Evolutionary conservation across 306 rosid genomes (phyloP).

Genomic region (Elaeagnus macrophylla): DNA sequence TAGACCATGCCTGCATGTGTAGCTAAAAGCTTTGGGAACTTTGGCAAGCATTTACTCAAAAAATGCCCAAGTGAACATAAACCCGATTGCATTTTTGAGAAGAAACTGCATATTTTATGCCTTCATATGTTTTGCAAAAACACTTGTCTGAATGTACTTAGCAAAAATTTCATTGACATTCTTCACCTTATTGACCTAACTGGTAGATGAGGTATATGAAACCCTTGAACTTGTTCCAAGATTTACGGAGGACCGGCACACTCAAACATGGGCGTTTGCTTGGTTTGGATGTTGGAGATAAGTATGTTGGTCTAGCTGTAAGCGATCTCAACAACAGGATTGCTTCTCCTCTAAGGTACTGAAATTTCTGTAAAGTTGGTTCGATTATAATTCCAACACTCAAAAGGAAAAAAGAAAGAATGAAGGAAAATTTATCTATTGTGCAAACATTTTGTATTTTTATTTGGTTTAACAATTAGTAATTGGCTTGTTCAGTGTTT

Average conservation of each 20-base stretch:
- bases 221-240: slow-evolving; percentile 51
- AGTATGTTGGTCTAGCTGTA: slow-evolving; percentile 73
- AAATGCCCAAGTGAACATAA: no score
- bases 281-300: slow-evolving; percentile 80
- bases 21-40: no score
- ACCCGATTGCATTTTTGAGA: no score
- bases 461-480: background rate
- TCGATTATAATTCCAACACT: background rate
- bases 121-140: no score
- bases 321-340: slow-evolving; percentile 49
- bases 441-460: background rate
- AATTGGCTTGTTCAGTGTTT: slow-evolving; percentile 39
- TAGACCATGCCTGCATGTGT: no score
- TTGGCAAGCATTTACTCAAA: no score
- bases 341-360: slow-evolving; percentile 63
- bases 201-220: slow-evolving; percentile 41
- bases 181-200: background rate
- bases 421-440: background rate
- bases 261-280: slow-evolving; percentile 44
- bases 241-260: slow-evolving; percentile 23
- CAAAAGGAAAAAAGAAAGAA: background rate
- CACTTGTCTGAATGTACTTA: no score
- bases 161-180: no score
- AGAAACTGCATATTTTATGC: no score
- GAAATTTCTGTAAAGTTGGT: background rate